Conservation (phyloP, 352 stramenopile species). For the Globisporangium camurandrum region DNA sequence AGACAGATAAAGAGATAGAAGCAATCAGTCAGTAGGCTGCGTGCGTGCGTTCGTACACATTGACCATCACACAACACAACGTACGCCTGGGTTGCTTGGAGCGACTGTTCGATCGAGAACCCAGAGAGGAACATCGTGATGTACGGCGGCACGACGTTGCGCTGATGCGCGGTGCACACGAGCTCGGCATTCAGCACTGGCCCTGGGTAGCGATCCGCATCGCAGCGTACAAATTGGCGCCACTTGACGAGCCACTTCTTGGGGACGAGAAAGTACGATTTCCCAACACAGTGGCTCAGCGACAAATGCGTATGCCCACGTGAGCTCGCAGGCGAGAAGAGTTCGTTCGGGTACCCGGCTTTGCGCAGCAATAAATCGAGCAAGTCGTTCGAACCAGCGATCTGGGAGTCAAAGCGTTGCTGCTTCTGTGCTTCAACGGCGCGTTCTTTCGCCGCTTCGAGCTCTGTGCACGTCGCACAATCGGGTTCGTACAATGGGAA, state of each 20-base stretch:
- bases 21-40: neutral
- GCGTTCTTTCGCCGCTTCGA: conserved; percentile 45
- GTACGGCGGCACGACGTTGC: conserved; percentile 71
- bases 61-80: conserved; percentile 7
- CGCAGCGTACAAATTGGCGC: conserved; percentile 65
- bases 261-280: conserved; percentile 75
- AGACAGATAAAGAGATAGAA: neutral
- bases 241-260: conserved; percentile 82
- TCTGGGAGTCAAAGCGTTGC: conserved; percentile 56
- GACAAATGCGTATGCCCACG: conserved; percentile 49
- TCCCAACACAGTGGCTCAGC: conserved; percentile 30
- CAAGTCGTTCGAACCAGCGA: conserved; percentile 53
- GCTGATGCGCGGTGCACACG: conserved; percentile 71
- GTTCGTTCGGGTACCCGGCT: conserved; percentile 61
- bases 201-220: conserved; percentile 42
- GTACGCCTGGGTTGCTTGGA: conserved; percentile 67
- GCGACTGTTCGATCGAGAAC: conserved; percentile 70
- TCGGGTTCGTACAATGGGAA: conserved; percentile 47
- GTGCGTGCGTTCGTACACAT: neutral
- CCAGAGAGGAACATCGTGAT: conserved; percentile 84
- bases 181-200: conserved; percentile 79
- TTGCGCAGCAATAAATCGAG: conserved; percentile 73
- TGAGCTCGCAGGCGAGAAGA: conserved; percentile 59
- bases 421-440: conserved; percentile 44
- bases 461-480: conserved; percentile 45